Base-by-base conservation (phyloP, 2,329 filamentous ascomycete species). In the Dryadomyces sulphureus region DNA sequence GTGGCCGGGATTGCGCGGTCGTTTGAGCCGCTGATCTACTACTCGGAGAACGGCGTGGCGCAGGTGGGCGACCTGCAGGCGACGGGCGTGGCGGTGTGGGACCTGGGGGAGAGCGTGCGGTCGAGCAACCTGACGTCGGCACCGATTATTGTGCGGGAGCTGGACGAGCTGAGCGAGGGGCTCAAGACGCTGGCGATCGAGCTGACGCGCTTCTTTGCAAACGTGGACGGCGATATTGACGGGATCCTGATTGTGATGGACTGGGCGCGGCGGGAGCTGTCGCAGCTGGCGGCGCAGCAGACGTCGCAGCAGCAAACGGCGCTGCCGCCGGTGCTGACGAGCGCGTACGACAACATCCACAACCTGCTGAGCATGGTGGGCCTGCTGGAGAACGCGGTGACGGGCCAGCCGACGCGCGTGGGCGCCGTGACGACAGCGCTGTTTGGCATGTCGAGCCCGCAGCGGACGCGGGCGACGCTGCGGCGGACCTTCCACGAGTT, bases 181-280 rank as follows among this genome's bases (percentile, higher is more conserved):
- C 73, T 95, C 50, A 93, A 90, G 63, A 81, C 78, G 3, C 70
- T 96, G 21, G 85, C 87, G 1, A 71, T 88, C 16, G 88, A 94
- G 60, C 74, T 95, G 54, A 94, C 85, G 7, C 81, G 81, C 56
- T 95, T 96, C 67, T 94, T 95, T 60, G 84, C 88, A 44, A 86
- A 89, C 53, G 87, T 96, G 12, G 87, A 95, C 56, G 85, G 87
- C 22, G 90, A 95, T 57, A 84, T 96, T 55, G 90, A 95, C 59
- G 82, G 75, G 49, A 94, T 95, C 54, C 72, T 96, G 32, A 82
- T 92, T 50, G 87, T 93, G 44, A 95, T 96, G 88, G 87, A 94
- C 59, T 95, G 90, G 90, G 85, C 87, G 14, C 83, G 83, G 57
- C 79, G 88, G 53, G 88, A 95, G 61, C 75, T 96, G 14, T 71